A percentile compares a stretch with the other conserved stretches of the same genome.
phyloP scores from a whole-genome alignment of 768 basidiomycete species.

The Kwoniella sp. region DNA sequence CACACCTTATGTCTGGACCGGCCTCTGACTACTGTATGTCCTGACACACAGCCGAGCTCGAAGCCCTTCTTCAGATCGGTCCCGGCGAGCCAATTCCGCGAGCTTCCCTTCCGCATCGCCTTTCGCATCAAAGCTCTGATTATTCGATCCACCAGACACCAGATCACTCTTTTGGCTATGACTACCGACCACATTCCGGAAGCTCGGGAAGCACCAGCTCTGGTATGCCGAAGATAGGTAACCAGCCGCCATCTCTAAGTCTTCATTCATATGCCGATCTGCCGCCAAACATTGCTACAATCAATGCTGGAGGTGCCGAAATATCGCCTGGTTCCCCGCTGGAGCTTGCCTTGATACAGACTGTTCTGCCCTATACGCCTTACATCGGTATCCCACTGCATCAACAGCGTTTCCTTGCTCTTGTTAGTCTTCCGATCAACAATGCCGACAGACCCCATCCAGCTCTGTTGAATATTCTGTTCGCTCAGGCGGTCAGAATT shows the following conservation, averaged over 20 bases:
- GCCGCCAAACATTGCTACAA: neutral
- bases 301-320: slow-evolving; percentile 21
- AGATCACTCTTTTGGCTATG: slow-evolving; percentile 4
- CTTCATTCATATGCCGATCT: slow-evolving; percentile 16
- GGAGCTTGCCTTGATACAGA: slow-evolving; percentile 36
- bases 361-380: slow-evolving; percentile 43
- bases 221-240: neutral
- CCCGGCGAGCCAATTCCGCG: slow-evolving; percentile 13
- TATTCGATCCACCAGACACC: neutral
- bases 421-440: slow-evolving; percentile 28
- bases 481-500: slow-evolving; percentile 41
- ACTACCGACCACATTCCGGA: slow-evolving; percentile 5
- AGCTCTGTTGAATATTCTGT: slow-evolving; percentile 49
- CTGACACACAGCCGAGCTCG: slow-evolving; percentile 20
- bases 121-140: neutral
- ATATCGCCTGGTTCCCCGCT: slow-evolving; percentile 36
- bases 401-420: slow-evolving; percentile 45
- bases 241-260: slow-evolving; percentile 2
- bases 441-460: slow-evolving; percentile 47
- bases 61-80: slow-evolving; percentile 11
- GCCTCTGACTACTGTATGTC: no score
- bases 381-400: slow-evolving; percentile 47
- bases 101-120: neutral
- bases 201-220: slow-evolving; percentile 5
- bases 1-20: no score